These are phyloP conservation scores for Pseudonectria buxi DNA, from an alignment of 2,329 filamentous ascomycete species.

Conservation along the genomic window DNA sequence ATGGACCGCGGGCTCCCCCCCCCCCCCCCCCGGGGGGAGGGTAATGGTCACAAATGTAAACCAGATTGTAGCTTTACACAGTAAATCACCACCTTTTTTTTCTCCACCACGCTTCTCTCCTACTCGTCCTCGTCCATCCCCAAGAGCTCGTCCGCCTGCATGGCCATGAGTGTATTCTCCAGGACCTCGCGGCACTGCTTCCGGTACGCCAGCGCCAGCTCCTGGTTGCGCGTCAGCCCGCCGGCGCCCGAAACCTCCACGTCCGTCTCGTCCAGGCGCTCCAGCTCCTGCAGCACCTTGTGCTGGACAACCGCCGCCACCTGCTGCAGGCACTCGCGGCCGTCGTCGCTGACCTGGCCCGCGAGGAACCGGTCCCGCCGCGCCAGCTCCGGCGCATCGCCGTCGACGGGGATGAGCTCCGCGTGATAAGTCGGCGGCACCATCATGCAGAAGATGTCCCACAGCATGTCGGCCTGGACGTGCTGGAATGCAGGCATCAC, in stretches of 20 bases:
- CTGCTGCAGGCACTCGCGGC: constrained; percentile 24
- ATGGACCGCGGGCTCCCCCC: too few species aligned
- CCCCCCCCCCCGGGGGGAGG: too few species aligned
- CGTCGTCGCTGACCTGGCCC: constrained; percentile 23
- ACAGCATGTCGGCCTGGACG: constrained; percentile 47
- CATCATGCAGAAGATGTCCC: constrained; percentile 39
- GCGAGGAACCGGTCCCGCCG: constrained; percentile 24
- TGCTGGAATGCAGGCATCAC: constrained; percentile 39
- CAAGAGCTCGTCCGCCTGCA: constrained; percentile 26
- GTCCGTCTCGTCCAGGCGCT: constrained; percentile 41
- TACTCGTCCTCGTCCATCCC: constrained; percentile 11
- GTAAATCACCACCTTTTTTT: too few species aligned
- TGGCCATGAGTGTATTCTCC: constrained; percentile 35
- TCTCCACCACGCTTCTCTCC: too few species aligned
- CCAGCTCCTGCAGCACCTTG: constrained; percentile 36
- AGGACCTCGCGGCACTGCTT: constrained; percentile 42
- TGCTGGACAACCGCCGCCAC: constrained; percentile 37
- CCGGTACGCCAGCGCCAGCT: constrained; percentile 43
- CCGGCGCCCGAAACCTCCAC: constrained; percentile 35
- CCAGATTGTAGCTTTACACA: too few species aligned
- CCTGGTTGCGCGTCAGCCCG: constrained; percentile 38
- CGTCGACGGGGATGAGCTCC: constrained; percentile 21
- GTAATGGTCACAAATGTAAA: too few species aligned
- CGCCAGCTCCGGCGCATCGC: constrained; percentile 22
- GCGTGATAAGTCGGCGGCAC: constrained; percentile 26